Evolutionary conservation across 2,329 filamentous ascomycete species (phyloP), one percentile per base, ranked within the genome.

Genomic region (Dactylellina cionopaga): DNA sequence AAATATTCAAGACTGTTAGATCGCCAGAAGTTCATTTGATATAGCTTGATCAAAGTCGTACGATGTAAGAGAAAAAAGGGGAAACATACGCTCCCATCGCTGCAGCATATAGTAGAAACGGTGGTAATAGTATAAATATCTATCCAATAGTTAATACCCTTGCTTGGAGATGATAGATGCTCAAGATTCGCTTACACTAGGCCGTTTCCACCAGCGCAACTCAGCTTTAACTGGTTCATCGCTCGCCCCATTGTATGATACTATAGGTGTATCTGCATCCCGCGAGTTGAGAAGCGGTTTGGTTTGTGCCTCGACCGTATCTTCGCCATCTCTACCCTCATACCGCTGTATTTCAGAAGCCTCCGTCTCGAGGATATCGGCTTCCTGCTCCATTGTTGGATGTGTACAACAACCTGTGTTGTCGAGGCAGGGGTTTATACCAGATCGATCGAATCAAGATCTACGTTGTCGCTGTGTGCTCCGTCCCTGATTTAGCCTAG

Each of bases 51-150:
- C 19, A 47, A 15, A 55, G 10, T 17, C 10, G 2, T 9, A 10
- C 4, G 1, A 52, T 24, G 22, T 33, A 15, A 56, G 25, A 27
- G 62, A 76, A 39, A 76, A 75, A 31, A 35, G 43, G 9, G 19
- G 27, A 33, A 5, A 54, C 59, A 76, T 85, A 86, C 64, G 92
- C 92, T 29, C 94, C 95, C 80, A 95, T 94, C 0, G 93, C 92
- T 59, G 96, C 83, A 0, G 92, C 92, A 78, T 92, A 94, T 44
- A 96, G 81, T 63, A 90, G 84, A 80, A 93, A 95, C 0, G 92
- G 91, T 0, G 86, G 87, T 5, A 98, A 91, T 92, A 98, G 80
- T 85, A 91, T 56, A 96, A 87, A 91, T 91, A 74, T 80, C 75
- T 81, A 79, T 58, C 51, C 44, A 52, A 43, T 60, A 22, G 9